These are phyloP conservation scores for Retiboletus flavoniger DNA, from an alignment of 1,284 basidiomycete species.

Conservation along the genomic window DNA sequence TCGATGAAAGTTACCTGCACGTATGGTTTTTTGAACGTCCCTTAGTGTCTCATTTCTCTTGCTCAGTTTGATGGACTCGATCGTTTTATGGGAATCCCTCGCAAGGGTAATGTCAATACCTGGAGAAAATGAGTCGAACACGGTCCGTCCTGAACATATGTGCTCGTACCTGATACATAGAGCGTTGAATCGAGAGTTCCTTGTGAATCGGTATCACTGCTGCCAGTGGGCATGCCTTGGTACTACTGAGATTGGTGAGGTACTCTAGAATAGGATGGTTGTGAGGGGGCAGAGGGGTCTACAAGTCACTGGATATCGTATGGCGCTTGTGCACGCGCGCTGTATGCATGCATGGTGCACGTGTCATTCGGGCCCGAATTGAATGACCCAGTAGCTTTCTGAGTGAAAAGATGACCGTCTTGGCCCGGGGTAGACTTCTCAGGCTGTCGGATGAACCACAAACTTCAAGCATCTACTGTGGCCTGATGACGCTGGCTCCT, in stretches of 20 bases:
- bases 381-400: neutral
- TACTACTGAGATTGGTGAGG: neutral
- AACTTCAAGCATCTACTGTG: no score
- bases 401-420: no score
- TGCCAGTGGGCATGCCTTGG: neutral
- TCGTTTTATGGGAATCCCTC: slow-evolving; percentile 3
- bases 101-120: slow-evolving; percentile 13
- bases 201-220: neutral
- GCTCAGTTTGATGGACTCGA: slow-evolving; percentile 6
- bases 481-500: no score
- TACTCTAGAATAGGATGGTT: neutral
- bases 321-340: neutral
- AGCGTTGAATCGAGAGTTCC: neutral
- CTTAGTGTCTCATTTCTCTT: neutral
- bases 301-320: neutral
- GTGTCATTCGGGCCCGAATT: neutral
- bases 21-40: neutral
- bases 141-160: neutral
- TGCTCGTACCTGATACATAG: slow-evolving; percentile 9
- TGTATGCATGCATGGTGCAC: neutral
- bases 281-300: neutral
- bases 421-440: no score
- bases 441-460: no score
- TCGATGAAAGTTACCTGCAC: neutral
- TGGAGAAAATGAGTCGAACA: neutral